Percentiles rank a stretch among this genome's conserved stretches.
phyloP scores from a whole-genome alignment of 345 rosid species.

The Aquilaria malaccensis region DNA sequence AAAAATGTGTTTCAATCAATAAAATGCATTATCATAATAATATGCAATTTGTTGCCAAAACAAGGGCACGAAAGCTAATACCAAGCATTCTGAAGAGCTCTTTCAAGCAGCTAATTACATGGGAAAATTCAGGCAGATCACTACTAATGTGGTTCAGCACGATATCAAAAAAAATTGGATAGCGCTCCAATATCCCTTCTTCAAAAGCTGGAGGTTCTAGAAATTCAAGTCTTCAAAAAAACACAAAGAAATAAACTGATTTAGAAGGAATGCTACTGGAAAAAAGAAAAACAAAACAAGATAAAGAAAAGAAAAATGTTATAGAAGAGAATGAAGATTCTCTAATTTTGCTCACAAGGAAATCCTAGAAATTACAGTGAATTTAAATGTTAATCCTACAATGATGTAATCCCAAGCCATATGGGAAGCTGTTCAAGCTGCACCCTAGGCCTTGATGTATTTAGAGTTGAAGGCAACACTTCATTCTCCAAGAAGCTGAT shows the following conservation, averaged over 20 bases:
- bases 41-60: neutral
- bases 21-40: slow-evolving; percentile 13
- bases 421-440: slow-evolving; percentile 61
- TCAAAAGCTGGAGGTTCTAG: slow-evolving; percentile 92
- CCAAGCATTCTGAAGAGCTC: slow-evolving; percentile 95
- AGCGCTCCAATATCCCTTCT: slow-evolving; percentile 88
- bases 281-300: slow-evolving; percentile 7
- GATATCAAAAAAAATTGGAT: slow-evolving; percentile 89
- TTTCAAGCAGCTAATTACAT: slow-evolving; percentile 80
- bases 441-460: slow-evolving; percentile 61
- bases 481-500: slow-evolving; percentile 79
- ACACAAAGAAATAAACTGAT: slow-evolving; percentile 11
- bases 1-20: slow-evolving; percentile 7
- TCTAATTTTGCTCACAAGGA: no score
- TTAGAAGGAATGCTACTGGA: slow-evolving; percentile 9
- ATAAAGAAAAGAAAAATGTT: neutral
- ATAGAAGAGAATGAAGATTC: no score
- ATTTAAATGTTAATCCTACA: slow-evolving; percentile 47
- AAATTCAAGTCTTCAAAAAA: slow-evolving; percentile 76
- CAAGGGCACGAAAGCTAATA: slow-evolving; percentile 24
- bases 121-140: slow-evolving; percentile 83
- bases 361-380: no score
- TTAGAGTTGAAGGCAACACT: slow-evolving; percentile 47
- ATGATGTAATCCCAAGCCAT: slow-evolving; percentile 94
- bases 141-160: slow-evolving; percentile 87